phyloP scores from a whole-genome alignment of 1,284 basidiomycete species.

The Ceratobasidium sp. region DNA sequence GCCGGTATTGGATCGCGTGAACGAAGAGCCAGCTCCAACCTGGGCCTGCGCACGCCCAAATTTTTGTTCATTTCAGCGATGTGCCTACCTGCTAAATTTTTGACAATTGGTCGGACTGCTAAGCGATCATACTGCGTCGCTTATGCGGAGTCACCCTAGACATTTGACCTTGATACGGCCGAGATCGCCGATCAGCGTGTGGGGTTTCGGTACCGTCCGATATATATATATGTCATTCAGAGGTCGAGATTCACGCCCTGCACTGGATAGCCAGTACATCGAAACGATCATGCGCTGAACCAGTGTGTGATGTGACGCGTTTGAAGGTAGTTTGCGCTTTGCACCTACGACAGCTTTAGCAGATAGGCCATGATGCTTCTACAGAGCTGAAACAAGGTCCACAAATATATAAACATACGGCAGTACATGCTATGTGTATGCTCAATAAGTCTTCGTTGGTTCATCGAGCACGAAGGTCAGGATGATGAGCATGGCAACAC shows the following conservation, averaged over 20 bases:
- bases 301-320: background rate
- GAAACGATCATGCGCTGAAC: background rate
- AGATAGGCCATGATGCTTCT: background rate
- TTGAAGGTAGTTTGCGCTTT: background rate
- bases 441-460: background rate
- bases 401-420: background rate
- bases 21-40: background rate
- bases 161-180: background rate
- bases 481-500: background rate
- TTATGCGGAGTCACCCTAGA: background rate
- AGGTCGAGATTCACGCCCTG: background rate
- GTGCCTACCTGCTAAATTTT: background rate
- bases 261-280: background rate
- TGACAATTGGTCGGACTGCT: background rate
- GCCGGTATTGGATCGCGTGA: background rate
- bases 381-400: background rate
- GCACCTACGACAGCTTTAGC: background rate
- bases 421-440: background rate
- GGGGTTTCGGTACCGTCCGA: background rate
- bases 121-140: conserved; percentile 5
- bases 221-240: background rate
- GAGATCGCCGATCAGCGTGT: background rate
- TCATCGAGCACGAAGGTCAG: background rate
- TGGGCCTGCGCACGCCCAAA: background rate
- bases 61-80: conserved; percentile 12